Percentiles rank a stretch among this genome's conserved stretches.
Conservation (phyloP, 495 filamentous ascomycete species). For the Penicillium psychrofluorescens region DNA sequence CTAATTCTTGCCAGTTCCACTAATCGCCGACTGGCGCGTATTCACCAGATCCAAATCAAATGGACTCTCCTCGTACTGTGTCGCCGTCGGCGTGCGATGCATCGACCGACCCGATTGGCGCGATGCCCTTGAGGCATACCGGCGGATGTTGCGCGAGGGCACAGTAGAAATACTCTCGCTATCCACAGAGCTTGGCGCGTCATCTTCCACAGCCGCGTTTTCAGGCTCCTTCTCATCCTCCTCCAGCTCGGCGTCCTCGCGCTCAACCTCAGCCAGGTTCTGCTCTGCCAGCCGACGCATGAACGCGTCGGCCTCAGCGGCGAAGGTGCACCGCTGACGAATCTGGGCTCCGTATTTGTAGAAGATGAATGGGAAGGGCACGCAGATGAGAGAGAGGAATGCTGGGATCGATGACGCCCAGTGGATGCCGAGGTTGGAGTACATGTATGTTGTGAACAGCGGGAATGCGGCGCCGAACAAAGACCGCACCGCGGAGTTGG, state of each 20-base stretch:
- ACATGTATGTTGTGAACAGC: constrained; percentile 72
- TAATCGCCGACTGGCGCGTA: constrained; percentile 25
- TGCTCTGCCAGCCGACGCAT: constrained; percentile 24
- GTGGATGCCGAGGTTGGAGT: constrained; percentile 61
- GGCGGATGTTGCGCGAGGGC: constrained; percentile 12
- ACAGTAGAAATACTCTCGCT: constrained; percentile 20
- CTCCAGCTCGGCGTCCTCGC: constrained; percentile 4
- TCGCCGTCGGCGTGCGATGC: constrained; percentile 16
- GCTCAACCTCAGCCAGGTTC: constrained; percentile 7
- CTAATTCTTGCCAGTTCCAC: constrained; percentile 10
- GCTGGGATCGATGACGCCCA: constrained; percentile 71
- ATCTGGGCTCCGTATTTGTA: constrained; percentile 61
- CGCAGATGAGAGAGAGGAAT: constrained; percentile 60
- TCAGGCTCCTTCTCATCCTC: constrained; percentile 4
- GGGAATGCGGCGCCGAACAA: constrained; percentile 69
- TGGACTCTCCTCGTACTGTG: constrained; percentile 31
- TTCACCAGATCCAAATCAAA: constrained; percentile 33
- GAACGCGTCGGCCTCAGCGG: constrained; percentile 38
- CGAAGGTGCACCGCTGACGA: constrained; percentile 60
- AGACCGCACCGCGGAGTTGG: constrained; percentile 59
- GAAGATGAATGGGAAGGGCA: constrained; percentile 69
- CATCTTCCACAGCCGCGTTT: background rate
- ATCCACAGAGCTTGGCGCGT: constrained; percentile 6
- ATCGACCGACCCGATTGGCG: constrained; percentile 21
- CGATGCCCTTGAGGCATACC: constrained; percentile 18